Evolutionary conservation across 208 protist species (phyloP).

Genomic region (Leishmania major): DNA sequence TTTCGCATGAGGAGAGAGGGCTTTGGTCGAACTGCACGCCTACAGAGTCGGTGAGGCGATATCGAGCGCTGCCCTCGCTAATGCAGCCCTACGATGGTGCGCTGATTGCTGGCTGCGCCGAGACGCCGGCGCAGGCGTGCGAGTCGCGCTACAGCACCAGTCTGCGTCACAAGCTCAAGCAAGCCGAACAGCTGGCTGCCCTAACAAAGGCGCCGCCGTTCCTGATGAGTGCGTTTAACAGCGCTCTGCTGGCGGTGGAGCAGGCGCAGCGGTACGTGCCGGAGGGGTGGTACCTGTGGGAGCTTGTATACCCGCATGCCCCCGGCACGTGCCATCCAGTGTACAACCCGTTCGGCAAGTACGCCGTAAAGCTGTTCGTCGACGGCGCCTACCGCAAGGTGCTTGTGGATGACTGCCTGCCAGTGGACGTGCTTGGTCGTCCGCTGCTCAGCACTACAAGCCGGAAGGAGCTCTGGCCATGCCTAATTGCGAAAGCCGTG

Average conservation of each 20-base stretch:
- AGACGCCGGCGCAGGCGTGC: slow-evolving; percentile 70
- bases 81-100: slow-evolving; percentile 81
- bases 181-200: slow-evolving; percentile 67
- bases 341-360: slow-evolving; percentile 93
- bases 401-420: slow-evolving; percentile 84
- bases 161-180: slow-evolving; percentile 73
- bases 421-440: slow-evolving; percentile 79
- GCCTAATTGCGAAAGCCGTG: slow-evolving; percentile 84
- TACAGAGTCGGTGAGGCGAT: slow-evolving; percentile 48
- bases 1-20: slow-evolving; percentile 42
- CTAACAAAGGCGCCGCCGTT: slow-evolving; percentile 75
- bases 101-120: slow-evolving; percentile 58
- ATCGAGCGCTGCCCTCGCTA: slow-evolving; percentile 66
- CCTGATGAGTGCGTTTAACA: slow-evolving; percentile 92
- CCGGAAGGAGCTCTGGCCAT: slow-evolving; percentile 87
- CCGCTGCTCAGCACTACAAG: slow-evolving; percentile 76
- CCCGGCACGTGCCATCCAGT: slow-evolving; percentile 82
- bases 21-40: slow-evolving; percentile 38
- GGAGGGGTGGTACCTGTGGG: slow-evolving; percentile 82
- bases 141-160: slow-evolving; percentile 82
- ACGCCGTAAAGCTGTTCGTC: slow-evolving; percentile 90
- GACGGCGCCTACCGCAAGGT: slow-evolving; percentile 86
- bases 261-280: slow-evolving; percentile 55
- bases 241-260: slow-evolving; percentile 68
- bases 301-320: slow-evolving; percentile 87